These are phyloP conservation scores for Lagenidium giganteum DNA, from an alignment of 352 stramenopile genomes.

Conservation along the genomic window DNA sequence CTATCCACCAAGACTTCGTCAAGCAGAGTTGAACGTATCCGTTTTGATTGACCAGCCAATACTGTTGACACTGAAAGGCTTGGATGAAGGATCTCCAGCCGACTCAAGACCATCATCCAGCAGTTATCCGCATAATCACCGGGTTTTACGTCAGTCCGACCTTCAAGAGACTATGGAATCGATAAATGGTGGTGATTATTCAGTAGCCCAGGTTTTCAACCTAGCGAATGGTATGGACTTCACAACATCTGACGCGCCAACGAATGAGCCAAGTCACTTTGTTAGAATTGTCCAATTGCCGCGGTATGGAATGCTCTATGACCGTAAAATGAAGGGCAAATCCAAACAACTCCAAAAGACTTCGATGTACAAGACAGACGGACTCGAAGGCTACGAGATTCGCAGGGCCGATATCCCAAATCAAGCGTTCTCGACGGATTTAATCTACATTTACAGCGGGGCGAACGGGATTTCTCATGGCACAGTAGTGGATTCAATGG, in stretches of 20 bases:
- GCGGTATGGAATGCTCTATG: slow-evolving; percentile 47
- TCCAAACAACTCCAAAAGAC: slow-evolving; percentile 4
- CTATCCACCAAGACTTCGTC: slow-evolving; percentile 26
- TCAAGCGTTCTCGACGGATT: slow-evolving; percentile 33
- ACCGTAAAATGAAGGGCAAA: slow-evolving; percentile 28
- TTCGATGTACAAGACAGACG: slow-evolving; percentile 1
- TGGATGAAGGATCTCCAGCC: not conserved
- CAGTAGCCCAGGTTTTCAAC: not conserved
- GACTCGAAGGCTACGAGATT: slow-evolving; percentile 27
- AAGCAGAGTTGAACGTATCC: slow-evolving; percentile 14
- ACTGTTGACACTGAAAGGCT: slow-evolving; percentile 28
- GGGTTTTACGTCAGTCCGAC: no score
- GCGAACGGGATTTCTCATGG: slow-evolving; percentile 1
- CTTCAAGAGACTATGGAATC: no score
- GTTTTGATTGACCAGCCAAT: slow-evolving; percentile 17
- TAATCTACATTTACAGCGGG: slow-evolving; percentile 44
- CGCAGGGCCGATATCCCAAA: slow-evolving; percentile 11
- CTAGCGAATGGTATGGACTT: no score
- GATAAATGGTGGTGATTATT: not conserved
- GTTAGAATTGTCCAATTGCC: slow-evolving; percentile 42
- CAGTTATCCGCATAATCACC: not conserved
- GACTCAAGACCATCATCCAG: not conserved
- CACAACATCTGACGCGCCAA: slow-evolving; percentile 2
- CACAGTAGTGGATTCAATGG: slow-evolving; percentile 31
- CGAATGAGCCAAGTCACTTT: slow-evolving; percentile 13